Evolutionary conservation across 2,329 filamentous ascomycete genomes (phyloP).

Genomic region (Xylariaceae sp.): DNA sequence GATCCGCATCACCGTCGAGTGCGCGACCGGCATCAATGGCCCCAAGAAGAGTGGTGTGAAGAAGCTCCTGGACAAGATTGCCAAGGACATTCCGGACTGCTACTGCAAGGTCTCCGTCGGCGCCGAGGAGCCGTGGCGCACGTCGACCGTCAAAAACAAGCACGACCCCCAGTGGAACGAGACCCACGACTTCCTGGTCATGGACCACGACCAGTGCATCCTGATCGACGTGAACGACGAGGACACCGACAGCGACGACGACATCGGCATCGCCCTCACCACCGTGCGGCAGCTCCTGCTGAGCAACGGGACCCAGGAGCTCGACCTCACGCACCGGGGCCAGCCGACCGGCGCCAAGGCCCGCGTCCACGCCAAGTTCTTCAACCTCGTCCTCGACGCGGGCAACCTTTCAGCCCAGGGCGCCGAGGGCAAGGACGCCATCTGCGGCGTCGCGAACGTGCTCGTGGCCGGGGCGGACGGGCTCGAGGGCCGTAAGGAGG

Average conservation of each 20-base stretch:
- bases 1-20: constrained; percentile 39
- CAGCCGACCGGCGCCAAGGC: constrained; percentile 32
- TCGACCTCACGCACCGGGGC: constrained; percentile 34
- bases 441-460: constrained; percentile 38
- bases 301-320: constrained; percentile 32
- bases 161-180: constrained; percentile 42
- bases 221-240: constrained; percentile 38
- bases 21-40: constrained; percentile 32
- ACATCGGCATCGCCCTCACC: constrained; percentile 38
- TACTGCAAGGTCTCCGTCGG: constrained; percentile 40
- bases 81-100: constrained; percentile 43
- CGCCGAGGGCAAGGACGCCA: constrained; percentile 20
- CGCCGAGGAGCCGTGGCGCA: constrained; percentile 39
- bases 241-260: constrained; percentile 43
- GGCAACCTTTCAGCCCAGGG: constrained; percentile 24
- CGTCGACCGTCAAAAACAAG: constrained; percentile 36
- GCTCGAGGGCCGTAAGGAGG: constrained; percentile 37
- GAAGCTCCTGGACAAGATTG: constrained; percentile 36
- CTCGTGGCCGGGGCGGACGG: constrained; percentile 38
- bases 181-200: constrained; percentile 42
- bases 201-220: constrained; percentile 40
- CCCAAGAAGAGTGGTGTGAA: constrained; percentile 35
- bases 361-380: constrained; percentile 34
- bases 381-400: constrained; percentile 34
- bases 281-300: constrained; percentile 30